A percentile compares a stretch with the other conserved stretches of the same genome.
Conservation (phyloP, 2,329 filamentous ascomycete genomes). For the Xylaria sp. region DNA sequence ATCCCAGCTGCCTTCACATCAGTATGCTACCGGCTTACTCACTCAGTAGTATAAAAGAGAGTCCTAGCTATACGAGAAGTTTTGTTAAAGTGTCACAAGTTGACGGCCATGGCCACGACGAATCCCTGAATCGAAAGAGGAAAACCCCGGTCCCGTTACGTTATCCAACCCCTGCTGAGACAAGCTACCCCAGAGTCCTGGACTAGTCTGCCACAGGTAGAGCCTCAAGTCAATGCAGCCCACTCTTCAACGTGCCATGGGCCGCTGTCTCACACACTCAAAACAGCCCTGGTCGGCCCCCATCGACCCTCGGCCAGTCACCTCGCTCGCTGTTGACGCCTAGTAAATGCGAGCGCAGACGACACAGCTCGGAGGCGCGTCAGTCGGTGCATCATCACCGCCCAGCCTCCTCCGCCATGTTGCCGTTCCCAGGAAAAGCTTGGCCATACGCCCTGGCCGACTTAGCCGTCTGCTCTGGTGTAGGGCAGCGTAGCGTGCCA, state of each 20-base stretch:
- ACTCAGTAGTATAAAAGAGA: not conserved
- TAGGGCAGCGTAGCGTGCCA: not conserved
- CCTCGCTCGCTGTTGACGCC: not conserved
- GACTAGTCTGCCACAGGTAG: slow-evolving; percentile 42
- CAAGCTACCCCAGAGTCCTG: slow-evolving; percentile 32
- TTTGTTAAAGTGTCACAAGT: slow-evolving; percentile 26
- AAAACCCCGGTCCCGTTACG: slow-evolving; percentile 37
- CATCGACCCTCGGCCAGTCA: not conserved
- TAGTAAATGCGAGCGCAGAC: slow-evolving; percentile 16
- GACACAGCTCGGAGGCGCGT: slow-evolving; percentile 8
- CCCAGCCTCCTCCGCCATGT: slow-evolving; percentile 7
- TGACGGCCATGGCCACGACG: slow-evolving; percentile 16
- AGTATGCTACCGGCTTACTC: not conserved
- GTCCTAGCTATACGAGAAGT: not conserved
- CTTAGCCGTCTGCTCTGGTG: not conserved
- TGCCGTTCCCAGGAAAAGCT: slow-evolving; percentile 13
- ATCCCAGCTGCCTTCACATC: not conserved
- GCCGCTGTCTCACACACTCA: slow-evolving; percentile 24
- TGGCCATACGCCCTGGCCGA: slow-evolving; percentile 5
- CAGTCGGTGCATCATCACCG: slow-evolving; percentile 16
- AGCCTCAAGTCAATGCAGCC: slow-evolving; percentile 43
- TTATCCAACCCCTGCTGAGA: slow-evolving; percentile 42
- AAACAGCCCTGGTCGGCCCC: slow-evolving; percentile 10
- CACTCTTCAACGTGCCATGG: slow-evolving; percentile 11
- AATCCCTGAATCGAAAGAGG: slow-evolving; percentile 26